Conservation (phyloP, 768 basidiomycete genomes). For the Suillus decipiens region DNA sequence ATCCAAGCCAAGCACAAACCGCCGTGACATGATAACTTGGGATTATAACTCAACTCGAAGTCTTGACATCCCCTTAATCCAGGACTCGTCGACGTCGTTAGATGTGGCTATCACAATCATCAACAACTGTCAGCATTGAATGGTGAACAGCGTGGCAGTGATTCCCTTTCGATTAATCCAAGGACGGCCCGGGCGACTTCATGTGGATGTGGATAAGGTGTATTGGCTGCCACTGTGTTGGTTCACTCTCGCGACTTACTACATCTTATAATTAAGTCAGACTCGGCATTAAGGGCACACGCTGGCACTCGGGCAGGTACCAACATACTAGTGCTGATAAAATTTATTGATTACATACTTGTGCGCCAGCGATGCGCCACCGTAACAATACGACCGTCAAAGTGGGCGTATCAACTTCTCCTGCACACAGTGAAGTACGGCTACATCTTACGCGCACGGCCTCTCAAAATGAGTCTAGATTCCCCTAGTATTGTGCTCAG, state of each 20-base stretch:
- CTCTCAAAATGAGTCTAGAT: slow-evolving; percentile 2
- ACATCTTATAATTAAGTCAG: not conserved
- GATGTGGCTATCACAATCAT: no score
- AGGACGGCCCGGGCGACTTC: no score
- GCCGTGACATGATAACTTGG: no score
- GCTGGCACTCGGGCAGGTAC: not conserved
- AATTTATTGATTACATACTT: not conserved
- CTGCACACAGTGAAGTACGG: not conserved
- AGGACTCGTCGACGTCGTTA: no score
- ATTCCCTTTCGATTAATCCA: no score
- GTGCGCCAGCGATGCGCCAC: not conserved
- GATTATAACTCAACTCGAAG: no score
- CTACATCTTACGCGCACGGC: not conserved
- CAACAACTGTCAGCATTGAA: no score
- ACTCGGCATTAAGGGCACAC: no score
- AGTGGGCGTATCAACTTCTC: not conserved
- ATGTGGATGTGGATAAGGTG: not conserved
- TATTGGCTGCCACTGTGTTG: not conserved
- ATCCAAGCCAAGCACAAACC: no score
- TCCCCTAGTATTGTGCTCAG: not conserved
- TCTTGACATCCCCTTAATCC: no score
- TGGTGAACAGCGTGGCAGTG: no score
- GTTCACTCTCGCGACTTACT: not conserved
- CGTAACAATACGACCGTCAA: not conserved
- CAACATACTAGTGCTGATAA: not conserved